phyloP scores from a whole-genome alignment of 306 rosid species.

The Comarum palustre region DNA sequence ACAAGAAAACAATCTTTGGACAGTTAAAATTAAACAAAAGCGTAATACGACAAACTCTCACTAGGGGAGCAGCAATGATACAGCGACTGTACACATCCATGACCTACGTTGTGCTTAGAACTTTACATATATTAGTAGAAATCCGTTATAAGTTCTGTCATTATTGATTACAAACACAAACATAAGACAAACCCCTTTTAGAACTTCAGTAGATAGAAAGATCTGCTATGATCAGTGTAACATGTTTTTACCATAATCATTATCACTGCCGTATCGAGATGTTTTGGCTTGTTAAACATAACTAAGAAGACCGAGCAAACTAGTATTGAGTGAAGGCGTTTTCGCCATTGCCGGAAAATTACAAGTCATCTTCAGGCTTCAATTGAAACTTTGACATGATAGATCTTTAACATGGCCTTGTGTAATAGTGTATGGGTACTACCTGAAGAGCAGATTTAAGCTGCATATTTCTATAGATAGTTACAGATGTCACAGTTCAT shows the following conservation, averaged over 20 bases:
- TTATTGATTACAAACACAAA: conserved; percentile 20
- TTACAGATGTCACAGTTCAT: neutral
- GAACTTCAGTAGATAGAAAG: no score
- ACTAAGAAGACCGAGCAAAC: conserved; percentile 3
- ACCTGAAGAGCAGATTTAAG: neutral
- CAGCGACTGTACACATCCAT: conserved; percentile 25
- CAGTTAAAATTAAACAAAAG: no score
- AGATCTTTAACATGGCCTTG: neutral
- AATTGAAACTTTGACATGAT: neutral
- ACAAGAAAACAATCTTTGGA: no score
- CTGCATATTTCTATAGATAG: neutral
- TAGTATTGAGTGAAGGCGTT: neutral
- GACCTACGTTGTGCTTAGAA: conserved; percentile 24
- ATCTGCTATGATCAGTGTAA: conserved; percentile 14
- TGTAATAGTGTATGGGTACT: no score
- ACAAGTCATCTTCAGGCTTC: neutral
- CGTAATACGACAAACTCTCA: conserved; percentile 43
- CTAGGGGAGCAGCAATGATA: conserved; percentile 21
- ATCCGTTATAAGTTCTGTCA: conserved; percentile 19
- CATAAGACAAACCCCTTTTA: conserved; percentile 3
- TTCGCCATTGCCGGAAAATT: neutral
- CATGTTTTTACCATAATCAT: neutral
- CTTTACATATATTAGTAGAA: conserved; percentile 18
- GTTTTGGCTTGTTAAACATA: neutral
- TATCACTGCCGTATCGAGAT: neutral